These are phyloP conservation scores for Flaveria brownii DNA, from an alignment of 129 eudicot genomes.

Conservation along the genomic window DNA sequence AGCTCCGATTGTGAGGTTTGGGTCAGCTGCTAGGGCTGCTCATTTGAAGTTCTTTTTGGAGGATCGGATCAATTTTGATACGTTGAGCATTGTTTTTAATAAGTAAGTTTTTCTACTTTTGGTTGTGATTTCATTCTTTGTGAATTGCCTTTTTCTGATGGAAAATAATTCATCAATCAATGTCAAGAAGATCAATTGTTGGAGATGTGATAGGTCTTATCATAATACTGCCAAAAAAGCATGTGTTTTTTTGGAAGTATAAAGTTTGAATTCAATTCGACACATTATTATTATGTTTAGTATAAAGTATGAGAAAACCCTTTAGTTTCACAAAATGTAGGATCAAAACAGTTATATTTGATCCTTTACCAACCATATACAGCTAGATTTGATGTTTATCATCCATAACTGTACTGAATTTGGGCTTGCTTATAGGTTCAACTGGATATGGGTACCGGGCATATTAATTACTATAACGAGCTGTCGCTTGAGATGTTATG, in stretches of 20 bases:
- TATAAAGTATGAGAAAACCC: not conserved
- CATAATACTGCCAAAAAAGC: not conserved
- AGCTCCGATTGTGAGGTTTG: conserved; percentile 56
- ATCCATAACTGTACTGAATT: not conserved
- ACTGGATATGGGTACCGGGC: not conserved
- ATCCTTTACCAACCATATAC: too few species aligned
- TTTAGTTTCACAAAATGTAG: conserved; percentile 9
- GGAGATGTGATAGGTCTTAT: not conserved
- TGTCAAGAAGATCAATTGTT: not conserved
- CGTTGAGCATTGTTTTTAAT: conserved; percentile 44
- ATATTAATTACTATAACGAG: too few species aligned
- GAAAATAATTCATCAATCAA: not conserved
- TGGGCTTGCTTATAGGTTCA: conserved; percentile 9
- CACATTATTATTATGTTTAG: not conserved
- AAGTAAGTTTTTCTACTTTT: conserved; percentile 27
- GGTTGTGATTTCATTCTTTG: not conserved
- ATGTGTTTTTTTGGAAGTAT: not conserved
- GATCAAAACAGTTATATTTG: not conserved
- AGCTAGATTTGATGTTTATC: too few species aligned
- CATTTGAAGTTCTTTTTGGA: conserved; percentile 48
- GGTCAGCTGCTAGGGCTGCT: conserved; percentile 43
- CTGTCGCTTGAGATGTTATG: not conserved
- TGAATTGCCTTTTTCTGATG: not conserved
- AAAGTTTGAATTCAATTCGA: not conserved
- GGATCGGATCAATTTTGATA: conserved; percentile 49